Evolutionary conservation across 2,329 filamentous ascomycete species (phyloP).

Genomic region (Hawksworthiomyces lignivorus): DNA sequence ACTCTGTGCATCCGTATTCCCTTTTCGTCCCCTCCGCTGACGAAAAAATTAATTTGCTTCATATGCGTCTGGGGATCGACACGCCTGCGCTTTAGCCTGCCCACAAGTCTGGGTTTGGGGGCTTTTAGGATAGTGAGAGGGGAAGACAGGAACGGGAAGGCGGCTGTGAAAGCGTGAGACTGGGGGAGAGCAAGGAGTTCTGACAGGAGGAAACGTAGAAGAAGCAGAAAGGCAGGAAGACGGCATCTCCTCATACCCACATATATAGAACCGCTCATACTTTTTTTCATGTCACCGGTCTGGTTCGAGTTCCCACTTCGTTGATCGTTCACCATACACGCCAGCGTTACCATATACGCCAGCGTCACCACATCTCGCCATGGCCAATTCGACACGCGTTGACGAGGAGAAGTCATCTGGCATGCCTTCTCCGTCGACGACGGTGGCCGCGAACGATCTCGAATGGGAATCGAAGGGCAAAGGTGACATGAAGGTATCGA

Average conservation of each 20-base stretch:
- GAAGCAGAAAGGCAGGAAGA: neutral
- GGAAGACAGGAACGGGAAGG: neutral
- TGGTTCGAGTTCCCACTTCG: conserved; percentile 8
- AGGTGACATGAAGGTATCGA: conserved; percentile 18
- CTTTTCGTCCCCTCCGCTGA: neutral
- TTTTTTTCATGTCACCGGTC: conserved; percentile 4
- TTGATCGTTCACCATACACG: conserved; percentile 15
- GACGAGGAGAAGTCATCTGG: conserved; percentile 23
- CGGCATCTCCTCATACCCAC: conserved; percentile 7
- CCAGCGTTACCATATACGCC: too few relatives aligned
- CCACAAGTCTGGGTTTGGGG: conserved; percentile 2
- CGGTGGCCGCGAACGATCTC: conserved; percentile 20
- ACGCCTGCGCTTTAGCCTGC: conserved; percentile 11
- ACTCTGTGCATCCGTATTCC: neutral
- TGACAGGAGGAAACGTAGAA: neutral
- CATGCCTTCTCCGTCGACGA: conserved; percentile 18
- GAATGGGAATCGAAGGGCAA: conserved; percentile 21
- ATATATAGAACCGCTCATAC: conserved; percentile 18
- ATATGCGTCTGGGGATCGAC: conserved; percentile 17
- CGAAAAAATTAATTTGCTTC: conserved; percentile 13
- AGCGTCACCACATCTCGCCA: conserved; percentile 14
- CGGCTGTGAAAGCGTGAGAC: neutral
- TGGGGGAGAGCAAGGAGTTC: neutral
- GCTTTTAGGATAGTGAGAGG: neutral
- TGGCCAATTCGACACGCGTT: conserved; percentile 22